Percentiles rank a stretch among this genome's conserved stretches.
phyloP scores from a whole-genome alignment of 2,329 filamentous ascomycete genomes.

The Ceratocystis harringtonii region DNA sequence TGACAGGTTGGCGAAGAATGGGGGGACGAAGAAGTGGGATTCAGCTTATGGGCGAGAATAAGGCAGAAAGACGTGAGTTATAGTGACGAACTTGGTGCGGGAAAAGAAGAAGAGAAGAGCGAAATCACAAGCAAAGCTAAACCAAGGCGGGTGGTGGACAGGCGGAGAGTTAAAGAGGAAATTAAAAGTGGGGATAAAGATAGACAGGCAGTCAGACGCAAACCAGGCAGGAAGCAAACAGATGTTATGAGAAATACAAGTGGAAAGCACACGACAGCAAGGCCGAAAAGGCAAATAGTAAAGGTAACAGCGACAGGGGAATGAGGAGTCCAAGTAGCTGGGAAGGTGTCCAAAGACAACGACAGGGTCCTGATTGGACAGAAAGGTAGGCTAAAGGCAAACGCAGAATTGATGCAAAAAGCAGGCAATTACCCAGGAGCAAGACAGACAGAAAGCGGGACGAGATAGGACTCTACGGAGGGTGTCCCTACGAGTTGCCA shows the following conservation, averaged over 20 bases:
- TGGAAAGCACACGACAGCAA: background rate
- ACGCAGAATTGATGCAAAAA: background rate
- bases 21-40: background rate
- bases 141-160: background rate
- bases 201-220: background rate
- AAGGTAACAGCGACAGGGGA: background rate
- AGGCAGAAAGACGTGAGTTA: too few species aligned
- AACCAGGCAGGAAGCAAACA: background rate
- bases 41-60: background rate
- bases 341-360: background rate
- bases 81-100: background rate
- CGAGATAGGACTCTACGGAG: background rate
- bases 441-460: background rate
- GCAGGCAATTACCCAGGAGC: background rate
- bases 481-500: background rate
- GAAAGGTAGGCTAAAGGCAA: background rate
- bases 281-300: background rate
- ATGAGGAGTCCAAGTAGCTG: background rate
- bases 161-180: conserved; percentile 6
- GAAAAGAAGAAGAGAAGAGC: background rate
- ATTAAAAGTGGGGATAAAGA: background rate
- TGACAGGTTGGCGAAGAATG: too few species aligned
- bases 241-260: background rate
- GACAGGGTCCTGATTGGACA: background rate
- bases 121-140: background rate